phyloP scores from a whole-genome alignment of 73 alveolate species.

The Paraurostyla sp. region DNA sequence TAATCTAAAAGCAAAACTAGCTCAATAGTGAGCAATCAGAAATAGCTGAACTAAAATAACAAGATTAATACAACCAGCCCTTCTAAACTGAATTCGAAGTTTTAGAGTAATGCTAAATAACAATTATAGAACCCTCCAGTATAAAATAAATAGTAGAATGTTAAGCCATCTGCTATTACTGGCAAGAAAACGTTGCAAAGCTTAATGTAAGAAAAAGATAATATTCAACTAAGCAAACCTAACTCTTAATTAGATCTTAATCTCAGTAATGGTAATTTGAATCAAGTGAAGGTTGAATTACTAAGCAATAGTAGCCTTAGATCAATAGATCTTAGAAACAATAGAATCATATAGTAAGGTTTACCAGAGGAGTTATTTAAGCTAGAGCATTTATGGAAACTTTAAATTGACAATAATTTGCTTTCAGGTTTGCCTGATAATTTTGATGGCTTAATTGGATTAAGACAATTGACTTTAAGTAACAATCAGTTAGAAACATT shows the following conservation, averaged over 20 bases:
- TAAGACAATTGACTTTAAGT: neutral
- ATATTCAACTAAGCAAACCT: neutral
- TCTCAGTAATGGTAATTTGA: neutral
- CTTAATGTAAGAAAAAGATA: conserved; percentile 1
- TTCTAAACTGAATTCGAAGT: conserved; percentile 2
- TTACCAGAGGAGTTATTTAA: neutral
- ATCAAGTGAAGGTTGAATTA: neutral
- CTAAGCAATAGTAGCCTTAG: neutral
- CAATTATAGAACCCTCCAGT: neutral
- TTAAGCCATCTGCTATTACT: neutral
- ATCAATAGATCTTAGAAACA: conserved; percentile 9
- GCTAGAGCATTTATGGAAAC: conserved; percentile 1
- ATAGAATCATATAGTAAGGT: neutral
- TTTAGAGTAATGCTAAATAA: neutral
- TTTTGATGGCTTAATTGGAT: neutral
- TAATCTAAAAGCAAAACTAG: neutral
- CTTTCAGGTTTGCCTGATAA: neutral
- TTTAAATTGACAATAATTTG: conserved; percentile 5
- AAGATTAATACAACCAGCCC: conserved; percentile 19
- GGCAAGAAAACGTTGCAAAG: conserved; percentile 2
- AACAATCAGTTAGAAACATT: neutral
- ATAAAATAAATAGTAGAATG: neutral
- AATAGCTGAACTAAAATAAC: neutral
- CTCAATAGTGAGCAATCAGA: neutral
- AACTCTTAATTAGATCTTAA: conserved; percentile 6